Percentiles rank a stretch among this genome's conserved stretches.
Evolutionary conservation across 208 protist genomes (phyloP).

Genomic region (Porcisia deanei): DNA sequence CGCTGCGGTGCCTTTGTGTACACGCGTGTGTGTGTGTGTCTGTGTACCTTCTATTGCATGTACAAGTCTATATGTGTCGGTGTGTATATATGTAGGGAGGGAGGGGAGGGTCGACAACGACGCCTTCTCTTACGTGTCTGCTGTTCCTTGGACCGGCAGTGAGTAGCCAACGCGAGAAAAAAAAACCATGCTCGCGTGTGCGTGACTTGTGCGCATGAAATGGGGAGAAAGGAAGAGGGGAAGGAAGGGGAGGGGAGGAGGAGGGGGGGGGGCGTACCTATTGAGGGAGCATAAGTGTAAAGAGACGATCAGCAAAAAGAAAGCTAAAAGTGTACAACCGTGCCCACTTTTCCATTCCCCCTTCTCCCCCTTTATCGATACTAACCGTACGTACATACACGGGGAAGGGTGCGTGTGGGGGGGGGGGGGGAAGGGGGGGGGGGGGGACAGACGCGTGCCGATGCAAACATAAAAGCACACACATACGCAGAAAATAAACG

Average conservation of each 20-base stretch:
- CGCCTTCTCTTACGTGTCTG: background rate
- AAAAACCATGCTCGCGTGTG: background rate
- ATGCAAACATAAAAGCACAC: too few species aligned
- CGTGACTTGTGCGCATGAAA: background rate
- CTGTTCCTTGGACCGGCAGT: background rate
- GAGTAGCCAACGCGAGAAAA: background rate
- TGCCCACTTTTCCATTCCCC: too few species aligned
- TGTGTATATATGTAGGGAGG: background rate
- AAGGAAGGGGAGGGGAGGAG: background rate
- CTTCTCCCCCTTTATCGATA: too few species aligned
- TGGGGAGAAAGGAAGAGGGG: too few species aligned
- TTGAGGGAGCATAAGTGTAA: too few species aligned
- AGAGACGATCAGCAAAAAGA: too few species aligned
- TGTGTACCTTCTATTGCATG: background rate
- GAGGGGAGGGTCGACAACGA: background rate
- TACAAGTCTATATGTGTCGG: background rate
- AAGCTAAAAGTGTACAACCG: too few species aligned
- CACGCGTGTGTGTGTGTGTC: background rate
- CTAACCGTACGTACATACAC: too few species aligned
- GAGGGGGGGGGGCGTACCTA: background rate
- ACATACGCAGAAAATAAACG: too few species aligned
- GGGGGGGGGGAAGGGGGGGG: too few species aligned
- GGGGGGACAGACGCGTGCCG: too few species aligned
- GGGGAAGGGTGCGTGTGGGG: too few species aligned
- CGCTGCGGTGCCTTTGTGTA: background rate